Evolutionary conservation across 2,329 filamentous ascomycete species (phyloP), one percentile per base, ranked within the genome.

Genomic region (Arthroderma sp.): DNA sequence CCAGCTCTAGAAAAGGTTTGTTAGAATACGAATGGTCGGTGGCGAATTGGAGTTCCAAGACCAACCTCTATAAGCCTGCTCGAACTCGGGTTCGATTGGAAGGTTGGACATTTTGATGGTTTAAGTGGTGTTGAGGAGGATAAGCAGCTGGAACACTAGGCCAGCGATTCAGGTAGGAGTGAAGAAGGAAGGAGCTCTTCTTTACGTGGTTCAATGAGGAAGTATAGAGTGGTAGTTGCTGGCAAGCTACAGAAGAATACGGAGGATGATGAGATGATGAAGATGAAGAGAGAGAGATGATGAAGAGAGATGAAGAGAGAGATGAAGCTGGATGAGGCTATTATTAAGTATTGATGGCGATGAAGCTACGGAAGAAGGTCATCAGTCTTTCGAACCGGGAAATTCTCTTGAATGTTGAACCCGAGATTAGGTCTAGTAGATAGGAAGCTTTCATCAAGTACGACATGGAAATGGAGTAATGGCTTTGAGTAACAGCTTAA

Each of bases 11-110:
- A 45, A 34, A 40, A n/a, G 34, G 28, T 45, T 22, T 38, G 33
- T 36, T 36, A 29, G 34, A 34, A 8, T 8, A 9, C 8, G 32
- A 34, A 11, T 9, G 32, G 2, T 2, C 10, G 36, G 9, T n/a
- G 7, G 7, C 15, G 15, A 38, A 22, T 10, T 22, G 22, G 22
- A 7, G 6, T 6, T 27, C 32, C 34, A 11, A 6, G 33, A 64
- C 74, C 61, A 71, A 93, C 86, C 86, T 67, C 87, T 85, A 79
- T 94, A 94, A 61, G 89, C 89, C 78, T 96, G 89, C 80, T 95
- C 81, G 73, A 96, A 96, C 74, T 98, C 89, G 61, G 91, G 89
- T 78, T 96, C 89, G 52, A 72, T 71, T 43, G 85, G 79, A 60
- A 91, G 75, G 73, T 91, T 82, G 55, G 87, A 84, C 85, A 93